Percentiles rank a stretch among this genome's conserved stretches.
Conservation (phyloP, 169 alveolate species). For the Cryptosporidium tyzzeri region DNA sequence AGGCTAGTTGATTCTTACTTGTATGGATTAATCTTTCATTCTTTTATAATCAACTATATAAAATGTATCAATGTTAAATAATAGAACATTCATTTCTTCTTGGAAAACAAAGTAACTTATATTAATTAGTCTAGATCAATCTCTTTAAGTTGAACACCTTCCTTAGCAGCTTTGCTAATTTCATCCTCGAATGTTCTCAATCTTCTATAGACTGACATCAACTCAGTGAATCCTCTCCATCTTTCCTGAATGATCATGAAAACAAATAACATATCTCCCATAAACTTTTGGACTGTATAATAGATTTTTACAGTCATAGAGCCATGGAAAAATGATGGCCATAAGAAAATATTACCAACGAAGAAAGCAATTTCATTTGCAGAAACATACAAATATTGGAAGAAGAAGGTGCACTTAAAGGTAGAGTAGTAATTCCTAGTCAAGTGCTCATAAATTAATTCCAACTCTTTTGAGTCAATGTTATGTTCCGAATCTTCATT, state of each 20-base stretch:
- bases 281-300: constrained; percentile 18
- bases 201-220: constrained; percentile 62
- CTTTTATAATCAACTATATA: too few species aligned
- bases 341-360: constrained; percentile 39
- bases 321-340: constrained; percentile 73
- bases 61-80: neutral
- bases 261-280: constrained; percentile 27
- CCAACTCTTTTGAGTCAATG: constrained; percentile 13
- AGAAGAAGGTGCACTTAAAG: constrained; percentile 41
- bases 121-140: constrained; percentile 38
- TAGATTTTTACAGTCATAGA: constrained; percentile 65
- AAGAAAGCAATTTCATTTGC: constrained; percentile 31
- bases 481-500: constrained; percentile 39
- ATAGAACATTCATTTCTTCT: neutral
- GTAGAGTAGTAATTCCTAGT: constrained; percentile 60
- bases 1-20: neutral
- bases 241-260: constrained; percentile 55
- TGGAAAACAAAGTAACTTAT: neutral
- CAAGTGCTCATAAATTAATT: neutral
- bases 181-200: constrained; percentile 19
- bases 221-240: constrained; percentile 74
- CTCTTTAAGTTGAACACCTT: constrained; percentile 14
- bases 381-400: constrained; percentile 20
- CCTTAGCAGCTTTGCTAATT: constrained; percentile 10
- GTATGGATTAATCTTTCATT: too few species aligned